Evolutionary conservation across 129 eudicot genomes (phyloP), one percentile per base, ranked within the genome.

Genomic region (Ambrosia trifida): DNA sequence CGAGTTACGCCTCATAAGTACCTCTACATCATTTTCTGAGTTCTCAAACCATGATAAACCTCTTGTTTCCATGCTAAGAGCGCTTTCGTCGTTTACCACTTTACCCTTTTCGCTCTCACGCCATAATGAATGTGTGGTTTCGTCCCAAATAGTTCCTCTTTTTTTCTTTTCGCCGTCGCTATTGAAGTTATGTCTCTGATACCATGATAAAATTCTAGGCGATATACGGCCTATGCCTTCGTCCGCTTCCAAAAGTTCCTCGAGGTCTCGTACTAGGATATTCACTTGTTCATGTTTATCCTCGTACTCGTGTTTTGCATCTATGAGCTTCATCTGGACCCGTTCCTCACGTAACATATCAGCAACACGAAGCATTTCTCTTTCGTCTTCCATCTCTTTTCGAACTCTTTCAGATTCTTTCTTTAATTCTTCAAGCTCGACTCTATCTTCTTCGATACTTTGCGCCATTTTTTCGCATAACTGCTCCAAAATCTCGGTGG

Each of bases 361-460:
- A 3, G 98, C 98, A 30, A 93, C 62, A n/a, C 89, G 98, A 53
- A 93, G 88, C 96, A 93, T 93, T 80, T 93, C 91, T 67, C 96
- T 72, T 74, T 93, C 98, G 61, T 85, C 86, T 64, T 89, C 98
- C 71, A 93, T 84, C 65, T 93, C 98, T 77, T 85, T 88, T 2
- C 88, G 80, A 11, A 80, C 84, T 61, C 78, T 85, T 14, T 52
- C 88, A 2, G 85, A 68, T 66, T 86, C 89, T 71, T 64, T 78
- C 72, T 83, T 87, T 4, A 87, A 38, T 68, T 87, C 96, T 78
- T 85, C 96, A 17, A 83, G 85, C 70, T 83, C 89, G 0, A 80
- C 85, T 75, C 88, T 83, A 54, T 87, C 95, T 52, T 89, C 88
- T 40, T 88, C 95, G 0, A 93, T 76, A 10, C 81, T 88, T 19